Evolutionary conservation across 371 early-diverging fungal species (phyloP), one percentile per base, ranked within the genome.

Genomic region (Apophysomyces ossiformis): DNA sequence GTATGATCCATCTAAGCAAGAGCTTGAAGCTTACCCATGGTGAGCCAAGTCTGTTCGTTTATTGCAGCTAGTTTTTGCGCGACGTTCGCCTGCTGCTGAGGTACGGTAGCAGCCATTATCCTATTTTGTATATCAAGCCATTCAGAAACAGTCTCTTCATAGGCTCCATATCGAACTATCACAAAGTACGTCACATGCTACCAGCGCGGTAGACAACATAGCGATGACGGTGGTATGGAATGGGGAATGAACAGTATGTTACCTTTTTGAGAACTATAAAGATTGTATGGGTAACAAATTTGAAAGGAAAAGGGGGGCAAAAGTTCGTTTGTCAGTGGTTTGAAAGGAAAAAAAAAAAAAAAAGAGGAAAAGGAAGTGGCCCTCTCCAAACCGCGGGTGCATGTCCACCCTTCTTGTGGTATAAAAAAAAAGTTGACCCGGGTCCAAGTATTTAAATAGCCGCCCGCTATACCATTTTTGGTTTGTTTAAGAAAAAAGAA

Each of bases 21-120:
- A 21, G 32, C 15, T 2, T 16, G 13, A 46, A 26, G 32, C 26
- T 69, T 79, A 86, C 92, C 92, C 65, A 91, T 79, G 57, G 86
- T 86, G 35, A 90, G 72, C 91, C 92, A 92, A 56, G 87, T 83
- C 54, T 87, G 82, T 57, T 91, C 91, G 54, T 91, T 90, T 60
- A 87, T 71, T 11, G 80, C 72, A 39, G 81, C 85, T 50, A 92
- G 77, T 12, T 84, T 79, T 71, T 89, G 87, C 11, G 84, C 71
- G 18, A 87, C 68, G 7, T 82, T 83, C 45, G 61, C 54, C 15
- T 58, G 69, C 37, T 61, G 66, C 36, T 65, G 65, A 37, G 61
- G 68, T 46, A 61, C 69, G 44, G 68, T 68, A 36, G 69, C 73
- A 64, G 73, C 73, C 73, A 72, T 72, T 21, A 13, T 64, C 15